A percentile compares a stretch with the other conserved stretches of the same genome.
These are phyloP conservation scores for Oryza glaberrima DNA, from an alignment of 176 grass and related monocot genomes.

Conservation along the genomic window DNA sequence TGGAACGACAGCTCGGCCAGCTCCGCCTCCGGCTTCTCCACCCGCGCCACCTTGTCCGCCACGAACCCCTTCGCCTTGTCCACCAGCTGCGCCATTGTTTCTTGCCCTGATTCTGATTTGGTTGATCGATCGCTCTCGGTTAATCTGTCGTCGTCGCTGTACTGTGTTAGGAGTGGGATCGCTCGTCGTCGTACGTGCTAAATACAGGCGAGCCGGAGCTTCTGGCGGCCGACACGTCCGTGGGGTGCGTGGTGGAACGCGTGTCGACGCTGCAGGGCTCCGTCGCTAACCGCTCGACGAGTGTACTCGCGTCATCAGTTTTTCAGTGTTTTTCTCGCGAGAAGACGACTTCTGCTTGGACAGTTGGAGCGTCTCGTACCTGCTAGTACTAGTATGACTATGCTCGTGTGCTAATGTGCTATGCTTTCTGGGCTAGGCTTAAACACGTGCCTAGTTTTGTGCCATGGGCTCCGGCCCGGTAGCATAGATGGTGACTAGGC, in stretches of 20 bases:
- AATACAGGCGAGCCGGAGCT: not conserved
- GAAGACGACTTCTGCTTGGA: not conserved
- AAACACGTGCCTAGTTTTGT: no score
- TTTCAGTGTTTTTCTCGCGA: not conserved
- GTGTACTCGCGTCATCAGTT: not conserved
- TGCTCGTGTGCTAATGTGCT: no score
- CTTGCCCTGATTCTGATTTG: not conserved
- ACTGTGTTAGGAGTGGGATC: no score
- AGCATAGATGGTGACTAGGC: no score
- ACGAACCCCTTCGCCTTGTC: constrained; percentile 72
- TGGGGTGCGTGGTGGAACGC: not conserved
- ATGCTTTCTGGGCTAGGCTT: no score
- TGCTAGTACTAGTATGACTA: not conserved
- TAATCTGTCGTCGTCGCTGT: no score
- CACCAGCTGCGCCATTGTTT: constrained; percentile 59
- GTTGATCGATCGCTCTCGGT: not conserved
- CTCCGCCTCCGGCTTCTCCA: constrained; percentile 74
- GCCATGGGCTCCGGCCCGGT: no score
- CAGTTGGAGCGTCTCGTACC: not conserved
- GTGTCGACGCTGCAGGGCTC: not conserved
- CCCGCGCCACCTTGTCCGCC: constrained; percentile 54
- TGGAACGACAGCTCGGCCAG: constrained; percentile 56
- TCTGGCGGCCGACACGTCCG: not conserved
- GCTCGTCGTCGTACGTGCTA: not conserved
- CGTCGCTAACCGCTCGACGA: not conserved